phyloP scores from a whole-genome alignment of 1,284 basidiomycete species.

The Volvariella volvacea region DNA sequence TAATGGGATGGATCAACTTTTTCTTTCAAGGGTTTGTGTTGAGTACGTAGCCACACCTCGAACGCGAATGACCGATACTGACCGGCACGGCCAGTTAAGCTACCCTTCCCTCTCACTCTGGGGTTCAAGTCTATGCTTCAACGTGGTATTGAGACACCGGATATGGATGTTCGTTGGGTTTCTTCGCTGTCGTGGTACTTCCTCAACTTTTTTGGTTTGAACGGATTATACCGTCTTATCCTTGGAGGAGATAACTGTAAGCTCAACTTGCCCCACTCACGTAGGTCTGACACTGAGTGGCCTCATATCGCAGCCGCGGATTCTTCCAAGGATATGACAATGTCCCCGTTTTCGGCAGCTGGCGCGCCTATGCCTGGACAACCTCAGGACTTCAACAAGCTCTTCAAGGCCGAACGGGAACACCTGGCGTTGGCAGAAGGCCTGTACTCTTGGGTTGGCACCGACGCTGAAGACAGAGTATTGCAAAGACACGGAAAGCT shows the following conservation, averaged over 20 bases:
- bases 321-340: slow-evolving; percentile 66
- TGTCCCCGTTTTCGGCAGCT: slow-evolving; percentile 57
- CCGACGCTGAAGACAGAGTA: slow-evolving; percentile 74
- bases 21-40: slow-evolving; percentile 99
- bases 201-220: slow-evolving; percentile 96
- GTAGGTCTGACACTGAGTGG: slow-evolving; percentile 6
- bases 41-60: slow-evolving; percentile 53
- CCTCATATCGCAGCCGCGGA: slow-evolving; percentile 56
- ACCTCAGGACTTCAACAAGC: slow-evolving; percentile 81
- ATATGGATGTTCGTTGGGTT: slow-evolving; percentile 99
- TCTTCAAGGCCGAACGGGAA: slow-evolving; percentile 90
- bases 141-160: slow-evolving; percentile 90
- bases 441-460: slow-evolving; percentile 74
- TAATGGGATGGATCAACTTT: slow-evolving; percentile 99
- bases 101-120: slow-evolving; percentile 95
- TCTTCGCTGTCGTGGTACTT: slow-evolving; percentile 99
- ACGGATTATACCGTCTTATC: slow-evolving; percentile 90
- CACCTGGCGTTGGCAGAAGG: slow-evolving; percentile 90
- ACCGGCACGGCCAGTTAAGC: slow-evolving; percentile 62
- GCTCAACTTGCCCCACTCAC: slow-evolving; percentile 21
- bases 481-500: slow-evolving; percentile 67
- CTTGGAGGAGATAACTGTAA: slow-evolving; percentile 88
- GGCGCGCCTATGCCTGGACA: slow-evolving; percentile 39
- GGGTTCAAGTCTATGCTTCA: slow-evolving; percentile 99
- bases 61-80: slow-evolving; percentile 3